phyloP scores from a whole-genome alignment of 2,329 filamentous ascomycete genomes.

The Sclerotinia nivalis region DNA sequence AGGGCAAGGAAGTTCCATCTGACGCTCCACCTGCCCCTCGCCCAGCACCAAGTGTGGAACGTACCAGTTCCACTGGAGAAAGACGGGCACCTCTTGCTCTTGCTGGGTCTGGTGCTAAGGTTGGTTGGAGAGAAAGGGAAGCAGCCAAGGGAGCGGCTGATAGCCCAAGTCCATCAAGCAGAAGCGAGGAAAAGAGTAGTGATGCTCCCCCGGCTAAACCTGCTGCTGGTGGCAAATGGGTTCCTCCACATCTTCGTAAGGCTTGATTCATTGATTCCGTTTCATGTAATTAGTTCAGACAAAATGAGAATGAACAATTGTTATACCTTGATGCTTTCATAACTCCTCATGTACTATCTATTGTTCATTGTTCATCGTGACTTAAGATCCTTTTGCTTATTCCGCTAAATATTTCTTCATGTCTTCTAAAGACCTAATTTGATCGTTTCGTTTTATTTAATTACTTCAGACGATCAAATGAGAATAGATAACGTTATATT shows the following conservation, averaged over 20 bases:
- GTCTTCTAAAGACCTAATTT: too few species aligned
- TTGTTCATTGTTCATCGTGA: too few species aligned
- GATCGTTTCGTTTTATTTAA: too few species aligned
- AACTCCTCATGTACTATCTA: too few species aligned
- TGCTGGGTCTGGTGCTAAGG: constrained; percentile 40
- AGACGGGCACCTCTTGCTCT: constrained; percentile 47
- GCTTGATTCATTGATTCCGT: not conserved
- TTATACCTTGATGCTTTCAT: constrained; percentile 15
- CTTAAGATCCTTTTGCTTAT: too few species aligned
- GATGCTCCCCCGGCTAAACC: constrained; percentile 42
- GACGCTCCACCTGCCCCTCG: constrained; percentile 37
- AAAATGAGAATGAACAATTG: not conserved
- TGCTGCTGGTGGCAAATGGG: constrained; percentile 59
- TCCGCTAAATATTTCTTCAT: too few species aligned
- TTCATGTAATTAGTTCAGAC: not conserved
- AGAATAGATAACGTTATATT: too few species aligned
- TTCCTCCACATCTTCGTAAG: constrained; percentile 52
- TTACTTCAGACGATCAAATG: too few species aligned
- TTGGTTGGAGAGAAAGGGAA: constrained; percentile 59
- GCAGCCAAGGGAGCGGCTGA: constrained; percentile 49
- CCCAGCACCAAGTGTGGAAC: constrained; percentile 42
- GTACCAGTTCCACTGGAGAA: constrained; percentile 43
- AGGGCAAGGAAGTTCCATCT: constrained; percentile 34
- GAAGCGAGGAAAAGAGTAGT: constrained; percentile 12
- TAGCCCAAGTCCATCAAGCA: constrained; percentile 17